Conservation (phyloP, 257 asterid genomes). For the Solanum piurae region DNA sequence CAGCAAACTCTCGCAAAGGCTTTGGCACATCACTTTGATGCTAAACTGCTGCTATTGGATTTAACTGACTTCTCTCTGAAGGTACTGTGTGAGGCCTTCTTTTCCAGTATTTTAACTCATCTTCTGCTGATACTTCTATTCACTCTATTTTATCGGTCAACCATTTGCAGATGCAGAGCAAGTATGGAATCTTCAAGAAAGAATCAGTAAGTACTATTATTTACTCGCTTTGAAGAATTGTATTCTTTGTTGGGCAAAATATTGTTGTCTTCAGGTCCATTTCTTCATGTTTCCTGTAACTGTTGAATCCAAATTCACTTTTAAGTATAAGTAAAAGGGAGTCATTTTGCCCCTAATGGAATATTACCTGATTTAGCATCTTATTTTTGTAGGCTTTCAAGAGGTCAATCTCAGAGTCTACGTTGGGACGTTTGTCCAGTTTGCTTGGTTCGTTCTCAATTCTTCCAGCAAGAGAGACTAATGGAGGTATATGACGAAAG, state of each 20-base stretch:
- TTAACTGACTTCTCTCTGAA: constrained; percentile 68
- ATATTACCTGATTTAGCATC: constrained; percentile 1
- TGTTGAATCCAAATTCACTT: neutral
- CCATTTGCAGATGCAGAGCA: constrained; percentile 67
- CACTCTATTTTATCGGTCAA: constrained; percentile 3
- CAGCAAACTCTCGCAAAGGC: constrained; percentile 80
- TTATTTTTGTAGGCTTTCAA: constrained; percentile 38
- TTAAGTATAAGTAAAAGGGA: neutral
- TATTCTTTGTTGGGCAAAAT: neutral
- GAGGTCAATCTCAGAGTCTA: constrained; percentile 73
- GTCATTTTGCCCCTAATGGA: constrained; percentile 2
- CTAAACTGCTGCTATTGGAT: constrained; percentile 74
- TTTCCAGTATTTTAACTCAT: neutral
- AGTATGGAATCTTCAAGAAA: constrained; percentile 61
- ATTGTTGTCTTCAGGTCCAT: neutral
- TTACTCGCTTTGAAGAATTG: neutral
- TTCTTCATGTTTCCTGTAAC: neutral
- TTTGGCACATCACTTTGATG: constrained; percentile 70
- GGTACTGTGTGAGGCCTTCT: constrained; percentile 29
- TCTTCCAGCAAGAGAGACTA: constrained; percentile 42
- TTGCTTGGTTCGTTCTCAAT: constrained; percentile 58
- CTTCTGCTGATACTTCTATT: constrained; percentile 4
- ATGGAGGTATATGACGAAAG: constrained; percentile 42
- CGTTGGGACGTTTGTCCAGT: constrained; percentile 59
- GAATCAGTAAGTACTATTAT: constrained; percentile 44